Evolutionary conservation across 257 asterid genomes (phyloP).

Genomic region (Solanum paucissectum): DNA sequence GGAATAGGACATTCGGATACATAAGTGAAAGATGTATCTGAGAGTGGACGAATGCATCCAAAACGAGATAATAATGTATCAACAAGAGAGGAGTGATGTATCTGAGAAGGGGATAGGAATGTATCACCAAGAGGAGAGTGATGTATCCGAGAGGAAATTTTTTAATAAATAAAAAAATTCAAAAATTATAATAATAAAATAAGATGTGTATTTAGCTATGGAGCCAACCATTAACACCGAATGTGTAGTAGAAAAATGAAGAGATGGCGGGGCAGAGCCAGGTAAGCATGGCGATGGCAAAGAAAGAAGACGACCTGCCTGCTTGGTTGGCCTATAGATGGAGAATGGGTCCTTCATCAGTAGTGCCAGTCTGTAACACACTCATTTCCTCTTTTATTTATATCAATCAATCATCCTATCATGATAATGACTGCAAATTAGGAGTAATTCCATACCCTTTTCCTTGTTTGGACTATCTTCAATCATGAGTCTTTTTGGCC

Average conservation of each 20-base stretch:
- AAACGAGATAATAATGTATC: no score
- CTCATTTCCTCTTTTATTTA: conserved; percentile 1
- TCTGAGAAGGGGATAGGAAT: no score
- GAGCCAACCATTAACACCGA: background rate
- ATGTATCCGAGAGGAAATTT: no score
- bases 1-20: background rate
- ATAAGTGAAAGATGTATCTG: no score
- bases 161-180: no score
- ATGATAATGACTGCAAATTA: background rate
- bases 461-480: background rate
- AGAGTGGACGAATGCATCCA: no score
- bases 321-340: background rate
- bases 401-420: background rate
- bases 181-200: no score
- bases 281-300: background rate
- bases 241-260: background rate
- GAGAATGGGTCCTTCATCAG: background rate
- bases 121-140: no score
- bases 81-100: no score
- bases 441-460: background rate
- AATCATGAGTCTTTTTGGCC: conserved; percentile 38
- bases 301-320: background rate
- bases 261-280: background rate
- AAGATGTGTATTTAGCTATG: background rate
- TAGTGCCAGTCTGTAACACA: conserved; percentile 21